A percentile compares a stretch with the other conserved stretches of the same genome.
phyloP scores from a whole-genome alignment of 2,329 filamentous ascomycete genomes.

The Aspergillus clavatus region DNA sequence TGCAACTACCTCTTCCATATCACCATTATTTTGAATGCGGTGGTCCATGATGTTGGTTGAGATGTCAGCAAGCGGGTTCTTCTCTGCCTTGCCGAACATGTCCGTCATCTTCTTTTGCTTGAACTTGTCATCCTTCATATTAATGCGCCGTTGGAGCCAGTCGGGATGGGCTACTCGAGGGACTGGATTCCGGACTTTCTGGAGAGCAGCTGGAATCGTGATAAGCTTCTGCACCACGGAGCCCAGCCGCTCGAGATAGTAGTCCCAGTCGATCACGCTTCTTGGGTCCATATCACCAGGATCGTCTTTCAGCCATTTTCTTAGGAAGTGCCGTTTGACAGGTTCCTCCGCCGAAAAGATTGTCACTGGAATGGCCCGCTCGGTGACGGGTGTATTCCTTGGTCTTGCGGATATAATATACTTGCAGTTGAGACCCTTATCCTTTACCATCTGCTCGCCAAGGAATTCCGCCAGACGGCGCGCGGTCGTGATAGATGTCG shows the following conservation, averaged over 20 bases:
- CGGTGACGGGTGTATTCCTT: constrained; percentile 85
- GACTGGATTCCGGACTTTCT: constrained; percentile 91
- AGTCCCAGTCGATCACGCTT: constrained; percentile 89
- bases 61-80: constrained; percentile 71
- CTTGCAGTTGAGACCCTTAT: constrained; percentile 98
- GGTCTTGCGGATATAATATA: constrained; percentile 94
- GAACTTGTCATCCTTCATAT: constrained; percentile 92
- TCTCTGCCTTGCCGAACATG: constrained; percentile 58
- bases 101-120: constrained; percentile 99
- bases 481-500: constrained; percentile 97
- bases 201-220: constrained; percentile 92
- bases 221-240: constrained; percentile 99
- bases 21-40: constrained; percentile 53
- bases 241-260: constrained; percentile 91
- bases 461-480: constrained; percentile 92
- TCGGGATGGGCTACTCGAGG: constrained; percentile 91
- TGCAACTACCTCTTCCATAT: constrained; percentile 70
- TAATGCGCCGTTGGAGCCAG: constrained; percentile 90
- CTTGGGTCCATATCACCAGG: constrained; percentile 86
- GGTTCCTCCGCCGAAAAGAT: constrained; percentile 93
- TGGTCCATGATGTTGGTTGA: constrained; percentile 58
- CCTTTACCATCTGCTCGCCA: constrained; percentile 98
- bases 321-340: constrained; percentile 81
- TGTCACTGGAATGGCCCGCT: constrained; percentile 87
- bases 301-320: constrained; percentile 94